These are phyloP conservation scores for Carex sylvatica DNA, from an alignment of 202 grass and related monocot species.

Conservation along the genomic window DNA sequence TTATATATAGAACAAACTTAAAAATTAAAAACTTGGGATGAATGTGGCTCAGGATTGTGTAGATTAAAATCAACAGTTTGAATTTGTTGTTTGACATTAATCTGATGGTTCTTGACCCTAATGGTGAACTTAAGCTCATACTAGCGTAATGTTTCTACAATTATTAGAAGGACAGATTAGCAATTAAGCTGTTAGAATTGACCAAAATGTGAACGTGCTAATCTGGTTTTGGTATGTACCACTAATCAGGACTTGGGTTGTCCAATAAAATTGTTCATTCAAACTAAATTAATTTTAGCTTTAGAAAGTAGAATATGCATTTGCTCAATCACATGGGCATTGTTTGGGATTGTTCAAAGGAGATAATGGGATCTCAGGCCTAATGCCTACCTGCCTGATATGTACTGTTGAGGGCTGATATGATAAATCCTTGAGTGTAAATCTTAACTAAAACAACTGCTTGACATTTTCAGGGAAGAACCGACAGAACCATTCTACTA, in stretches of 20 bases:
- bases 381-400: neutral
- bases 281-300: neutral
- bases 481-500: conserved; percentile 67
- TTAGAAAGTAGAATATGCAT: neutral
- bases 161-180: neutral
- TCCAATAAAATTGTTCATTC: neutral
- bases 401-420: neutral
- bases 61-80: neutral
- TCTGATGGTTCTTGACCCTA: neutral
- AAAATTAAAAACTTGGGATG: neutral
- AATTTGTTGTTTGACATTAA: neutral
- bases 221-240: neutral
- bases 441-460: neutral
- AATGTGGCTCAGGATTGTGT: neutral
- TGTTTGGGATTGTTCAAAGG: neutral
- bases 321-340: neutral
- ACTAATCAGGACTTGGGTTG: neutral
- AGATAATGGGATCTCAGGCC: neutral
- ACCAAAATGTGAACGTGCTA: neutral
- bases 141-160: neutral
- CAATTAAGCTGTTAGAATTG: neutral
- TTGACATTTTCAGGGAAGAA: conserved; percentile 72
- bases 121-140: neutral
- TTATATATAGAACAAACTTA: neutral
- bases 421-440: neutral